Percentiles rank a stretch among this genome's conserved stretches.
Evolutionary conservation across 306 rosid genomes (phyloP).

Genomic region (Prunus davidiana): DNA sequence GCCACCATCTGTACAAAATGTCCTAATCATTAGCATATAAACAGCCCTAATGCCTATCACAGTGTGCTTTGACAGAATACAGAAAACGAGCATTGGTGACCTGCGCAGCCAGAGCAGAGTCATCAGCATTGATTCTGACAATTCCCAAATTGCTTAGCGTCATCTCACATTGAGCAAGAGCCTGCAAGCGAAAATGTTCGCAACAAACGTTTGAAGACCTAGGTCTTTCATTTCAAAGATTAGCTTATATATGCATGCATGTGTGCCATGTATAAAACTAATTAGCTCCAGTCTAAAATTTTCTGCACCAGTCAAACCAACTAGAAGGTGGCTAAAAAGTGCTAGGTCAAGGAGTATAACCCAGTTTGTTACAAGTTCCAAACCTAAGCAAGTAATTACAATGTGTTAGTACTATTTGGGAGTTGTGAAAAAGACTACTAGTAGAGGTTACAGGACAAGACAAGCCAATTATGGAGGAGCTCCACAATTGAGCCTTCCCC

Average conservation of each 20-base stretch:
- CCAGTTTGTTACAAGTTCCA: neutral
- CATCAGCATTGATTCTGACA: slow-evolving; percentile 48
- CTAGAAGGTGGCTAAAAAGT: neutral
- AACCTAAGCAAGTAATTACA: neutral
- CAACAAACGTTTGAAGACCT: slow-evolving; percentile 5
- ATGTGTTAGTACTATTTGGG: neutral
- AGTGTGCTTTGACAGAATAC: slow-evolving; percentile 6
- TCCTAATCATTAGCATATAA: slow-evolving; percentile 19
- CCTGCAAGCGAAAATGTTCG: slow-evolving; percentile 52
- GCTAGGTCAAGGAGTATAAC: neutral
- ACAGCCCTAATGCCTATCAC: slow-evolving; percentile 18
- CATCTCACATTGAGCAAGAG: slow-evolving; percentile 72
- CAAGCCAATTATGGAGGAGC: neutral
- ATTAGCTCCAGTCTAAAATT: neutral
- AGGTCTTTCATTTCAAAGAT: slow-evolving; percentile 5
- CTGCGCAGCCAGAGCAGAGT: slow-evolving; percentile 86
- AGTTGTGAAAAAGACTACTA: neutral
- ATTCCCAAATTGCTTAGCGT: slow-evolving; percentile 53
- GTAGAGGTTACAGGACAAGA: neutral
- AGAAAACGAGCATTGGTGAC: slow-evolving; percentile 36
- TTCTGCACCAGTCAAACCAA: neutral
- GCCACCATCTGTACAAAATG: slow-evolving; percentile 60
- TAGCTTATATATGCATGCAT: neutral
- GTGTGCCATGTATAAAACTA: neutral
- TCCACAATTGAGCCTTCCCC: neutral